Base-by-base conservation (phyloP, 352 stramenopile species). In the Globisporangium alternatum region DNA sequence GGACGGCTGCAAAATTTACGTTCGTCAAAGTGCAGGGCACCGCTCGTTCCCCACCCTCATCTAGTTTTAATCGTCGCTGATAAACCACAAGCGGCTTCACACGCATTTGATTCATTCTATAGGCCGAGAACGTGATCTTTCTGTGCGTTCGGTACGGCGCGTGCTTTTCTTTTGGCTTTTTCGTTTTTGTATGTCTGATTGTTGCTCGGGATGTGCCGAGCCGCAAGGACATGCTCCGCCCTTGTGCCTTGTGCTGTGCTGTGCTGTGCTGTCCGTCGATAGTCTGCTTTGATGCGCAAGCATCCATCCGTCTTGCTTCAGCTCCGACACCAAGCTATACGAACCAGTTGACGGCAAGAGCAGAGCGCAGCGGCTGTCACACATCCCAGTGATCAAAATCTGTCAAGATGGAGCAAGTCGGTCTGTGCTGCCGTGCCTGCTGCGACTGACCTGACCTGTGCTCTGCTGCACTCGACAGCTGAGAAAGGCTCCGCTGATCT, bases 311-410 rank as follows among this genome's bases (percentile, higher is more conserved):
- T 25, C 44, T 51, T 28, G 44, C 44, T 51, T 51, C 44, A 25
- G 43, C 43, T 48, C 43, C 17, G 43, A 48, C 43, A 5, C 37
- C 37, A 44, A 44, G 37, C 37, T 44, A 4, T 19, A 44, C 37
- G 37, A 44, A 44, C 37, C 37, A 44, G 37, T 19, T 44, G 37
- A 19, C 37, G 37, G 5, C 17, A 45, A n/a, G 39, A 17, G 39
- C 39, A 45, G 15, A 28, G 4, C 19, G 44, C 43, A 17, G 39
- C 44, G 44, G 44, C 44, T 51, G 44, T 28, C 44, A 51, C 44
- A 51, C 44, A 28, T 17, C 44, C 44, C 44, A 51, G n/a, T 51
- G 44, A 51, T 51, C 44, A 51, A 9, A 28, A 28, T 51, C 44
- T 10, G 44, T 51, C 44, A 51, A 51, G 44, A 17, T 51, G 44